Percentiles rank a stretch among this genome's conserved stretches.
Evolutionary conservation across 2,329 filamentous ascomycete species (phyloP).

Genomic region (Paracamarosporium sp.): DNA sequence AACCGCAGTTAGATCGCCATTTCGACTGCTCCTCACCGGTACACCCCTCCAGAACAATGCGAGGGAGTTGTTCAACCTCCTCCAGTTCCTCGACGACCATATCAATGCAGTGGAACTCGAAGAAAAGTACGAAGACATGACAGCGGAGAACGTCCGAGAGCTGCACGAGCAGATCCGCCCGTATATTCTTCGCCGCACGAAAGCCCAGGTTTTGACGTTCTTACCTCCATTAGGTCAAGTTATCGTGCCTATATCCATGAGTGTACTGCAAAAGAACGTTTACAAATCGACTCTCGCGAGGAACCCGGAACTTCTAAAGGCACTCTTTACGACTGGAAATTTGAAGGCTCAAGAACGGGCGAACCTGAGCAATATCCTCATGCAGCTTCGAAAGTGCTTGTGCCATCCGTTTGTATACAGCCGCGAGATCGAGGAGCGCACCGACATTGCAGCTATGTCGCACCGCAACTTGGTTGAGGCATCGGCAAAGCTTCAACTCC

Average conservation of each 20-base stretch:
- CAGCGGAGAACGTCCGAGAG: conserved; percentile 79
- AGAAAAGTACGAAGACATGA: conserved; percentile 76
- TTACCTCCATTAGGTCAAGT: conserved; percentile 93
- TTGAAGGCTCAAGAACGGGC: conserved; percentile 75
- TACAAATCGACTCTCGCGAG: conserved; percentile 93
- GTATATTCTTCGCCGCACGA: conserved; percentile 78
- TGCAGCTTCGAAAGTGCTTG: conserved; percentile 92
- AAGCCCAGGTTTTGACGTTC: conserved; percentile 88
- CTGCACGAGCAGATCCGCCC: conserved; percentile 84
- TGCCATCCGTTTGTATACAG: conserved; percentile 98
- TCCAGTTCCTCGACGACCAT: conserved; percentile 85
- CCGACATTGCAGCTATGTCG: conserved; percentile 65
- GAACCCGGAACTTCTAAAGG: conserved; percentile 85
- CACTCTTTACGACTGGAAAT: conserved; percentile 75
- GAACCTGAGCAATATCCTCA: conserved; percentile 89
- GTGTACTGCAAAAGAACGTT: conserved; percentile 87
- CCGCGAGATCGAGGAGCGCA: conserved; percentile 83
- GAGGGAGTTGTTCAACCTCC: conserved; percentile 91
- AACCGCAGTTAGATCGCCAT: conserved; percentile 75
- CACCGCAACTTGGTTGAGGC: conserved; percentile 89
- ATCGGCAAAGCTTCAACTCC: conserved; percentile 83
- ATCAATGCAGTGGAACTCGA: conserved; percentile 77
- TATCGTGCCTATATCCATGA: conserved; percentile 96
- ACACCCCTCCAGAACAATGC: conserved; percentile 97
- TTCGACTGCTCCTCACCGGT: conserved; percentile 82